phyloP scores from a whole-genome alignment of 163 green algal species.

The Scenedesmus sp. region DNA sequence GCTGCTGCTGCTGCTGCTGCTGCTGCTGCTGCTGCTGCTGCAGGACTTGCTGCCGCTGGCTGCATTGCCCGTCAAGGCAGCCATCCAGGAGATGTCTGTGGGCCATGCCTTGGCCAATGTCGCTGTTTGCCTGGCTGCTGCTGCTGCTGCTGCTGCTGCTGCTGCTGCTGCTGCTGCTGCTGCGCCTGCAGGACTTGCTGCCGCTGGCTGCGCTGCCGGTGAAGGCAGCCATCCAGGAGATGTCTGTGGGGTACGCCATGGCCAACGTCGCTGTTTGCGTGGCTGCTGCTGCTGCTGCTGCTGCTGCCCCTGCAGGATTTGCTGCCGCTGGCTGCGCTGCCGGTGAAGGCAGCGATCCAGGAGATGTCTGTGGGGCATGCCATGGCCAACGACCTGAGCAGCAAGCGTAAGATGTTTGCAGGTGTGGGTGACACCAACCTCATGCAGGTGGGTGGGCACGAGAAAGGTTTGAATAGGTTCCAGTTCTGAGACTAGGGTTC shows the following conservation, averaged over 20 bases:
- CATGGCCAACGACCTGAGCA: neutral
- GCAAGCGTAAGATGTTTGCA: slow-evolving; percentile 8
- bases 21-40: neutral
- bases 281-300: neutral
- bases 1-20: too few species aligned
- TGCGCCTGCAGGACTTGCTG: neutral
- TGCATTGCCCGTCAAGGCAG: neutral
- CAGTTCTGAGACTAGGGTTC: too few species aligned
- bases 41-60: neutral
- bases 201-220: neutral
- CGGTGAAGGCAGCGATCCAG: slow-evolving; percentile 24
- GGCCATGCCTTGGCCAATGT: slow-evolving; percentile 16
- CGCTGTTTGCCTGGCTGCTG: too few species aligned
- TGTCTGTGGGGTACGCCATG: neutral
- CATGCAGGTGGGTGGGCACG: slow-evolving; percentile 19
- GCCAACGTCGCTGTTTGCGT: too few species aligned
- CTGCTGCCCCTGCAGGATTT: neutral
- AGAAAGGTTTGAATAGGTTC: too few species aligned
- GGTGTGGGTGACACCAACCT: slow-evolving; percentile 41
- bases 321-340: neutral
- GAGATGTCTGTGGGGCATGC: slow-evolving; percentile 44
- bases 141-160: too few species aligned
- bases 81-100: slow-evolving; percentile 39
- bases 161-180: too few species aligned
- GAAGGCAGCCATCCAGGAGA: neutral